Evolutionary conservation across 2,329 filamentous ascomycete species (phyloP).

Genomic region (Exserohilum rostratum): DNA sequence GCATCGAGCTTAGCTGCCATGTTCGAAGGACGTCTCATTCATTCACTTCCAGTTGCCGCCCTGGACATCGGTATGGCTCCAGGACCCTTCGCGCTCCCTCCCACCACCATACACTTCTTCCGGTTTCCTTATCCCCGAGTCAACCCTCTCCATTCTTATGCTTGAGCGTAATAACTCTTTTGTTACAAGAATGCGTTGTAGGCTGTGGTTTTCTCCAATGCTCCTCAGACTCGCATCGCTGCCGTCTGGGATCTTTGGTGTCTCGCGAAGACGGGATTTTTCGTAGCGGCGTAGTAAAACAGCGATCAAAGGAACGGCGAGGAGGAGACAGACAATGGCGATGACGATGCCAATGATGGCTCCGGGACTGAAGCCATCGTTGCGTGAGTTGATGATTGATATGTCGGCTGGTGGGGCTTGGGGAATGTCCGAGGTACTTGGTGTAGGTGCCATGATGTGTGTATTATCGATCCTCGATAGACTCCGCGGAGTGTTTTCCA

Average conservation of each 20-base stretch:
- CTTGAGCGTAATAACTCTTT: slow-evolving; percentile 30
- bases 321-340: slow-evolving; percentile 23
- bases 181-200: slow-evolving; percentile 31
- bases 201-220: slow-evolving; percentile 24
- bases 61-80: slow-evolving; percentile 26
- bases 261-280: slow-evolving; percentile 25
- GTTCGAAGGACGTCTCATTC: neutral
- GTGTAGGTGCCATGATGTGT: slow-evolving; percentile 2
- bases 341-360: slow-evolving; percentile 35
- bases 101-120: slow-evolving; percentile 16
- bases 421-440: slow-evolving; percentile 5
- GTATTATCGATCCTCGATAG: neutral
- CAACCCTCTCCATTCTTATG: slow-evolving; percentile 22
- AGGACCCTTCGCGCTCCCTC: slow-evolving; percentile 16
- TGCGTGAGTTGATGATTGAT: neutral
- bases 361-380: slow-evolving; percentile 25
- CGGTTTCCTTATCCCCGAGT: slow-evolving; percentile 11
- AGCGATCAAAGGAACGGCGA: slow-evolving; percentile 27
- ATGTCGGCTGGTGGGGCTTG: slow-evolving; percentile 19
- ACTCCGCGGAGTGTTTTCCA: neutral
- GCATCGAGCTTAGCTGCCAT: neutral
- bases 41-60: slow-evolving; percentile 18
- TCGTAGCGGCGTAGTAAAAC: slow-evolving; percentile 27
- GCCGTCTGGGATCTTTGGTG: slow-evolving; percentile 13
- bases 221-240: slow-evolving; percentile 17